These are phyloP conservation scores for Chrysosphaeria jannelii DNA, from an alignment of 2,329 filamentous ascomycete genomes.

Conservation along the genomic window DNA sequence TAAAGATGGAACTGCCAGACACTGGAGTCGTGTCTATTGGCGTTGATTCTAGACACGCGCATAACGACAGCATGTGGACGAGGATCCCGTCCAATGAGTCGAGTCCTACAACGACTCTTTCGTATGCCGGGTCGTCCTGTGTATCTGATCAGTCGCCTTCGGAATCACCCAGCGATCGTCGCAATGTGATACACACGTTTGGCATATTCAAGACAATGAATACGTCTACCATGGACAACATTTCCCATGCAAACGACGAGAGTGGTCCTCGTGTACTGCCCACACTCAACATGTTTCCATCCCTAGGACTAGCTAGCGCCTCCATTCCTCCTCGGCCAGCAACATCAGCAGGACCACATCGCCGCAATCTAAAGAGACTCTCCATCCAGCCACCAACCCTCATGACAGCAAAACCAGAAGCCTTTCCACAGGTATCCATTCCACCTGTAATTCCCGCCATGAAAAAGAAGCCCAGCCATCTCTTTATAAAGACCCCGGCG, in stretches of 20 bases:
- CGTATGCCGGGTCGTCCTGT: conserved; percentile 72
- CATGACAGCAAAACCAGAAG: conserved; percentile 22
- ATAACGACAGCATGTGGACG: conserved; percentile 50
- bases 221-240: not conserved
- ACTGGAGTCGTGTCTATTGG: no score
- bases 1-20: no score
- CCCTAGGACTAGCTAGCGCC: conserved; percentile 26
- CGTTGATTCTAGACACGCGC: conserved; percentile 27
- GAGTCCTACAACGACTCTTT: conserved; percentile 80
- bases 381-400: conserved; percentile 38
- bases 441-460: conserved; percentile 43
- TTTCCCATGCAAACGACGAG: not conserved
- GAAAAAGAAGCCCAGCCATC: conserved; percentile 45
- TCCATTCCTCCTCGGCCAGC: conserved; percentile 38
- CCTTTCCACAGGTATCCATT: conserved; percentile 47
- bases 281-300: not conserved
- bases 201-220: not conserved
- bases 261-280: not conserved
- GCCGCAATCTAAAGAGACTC: conserved; percentile 61
- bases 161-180: conserved; percentile 37
- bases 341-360: no score
- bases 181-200: not conserved
- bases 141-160: conserved; percentile 74
- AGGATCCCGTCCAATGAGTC: conserved; percentile 66
- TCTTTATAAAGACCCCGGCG: conserved; percentile 56